Evolutionary conservation across 441 rosid genomes (phyloP).

Genomic region (Brassica hybrid): DNA sequence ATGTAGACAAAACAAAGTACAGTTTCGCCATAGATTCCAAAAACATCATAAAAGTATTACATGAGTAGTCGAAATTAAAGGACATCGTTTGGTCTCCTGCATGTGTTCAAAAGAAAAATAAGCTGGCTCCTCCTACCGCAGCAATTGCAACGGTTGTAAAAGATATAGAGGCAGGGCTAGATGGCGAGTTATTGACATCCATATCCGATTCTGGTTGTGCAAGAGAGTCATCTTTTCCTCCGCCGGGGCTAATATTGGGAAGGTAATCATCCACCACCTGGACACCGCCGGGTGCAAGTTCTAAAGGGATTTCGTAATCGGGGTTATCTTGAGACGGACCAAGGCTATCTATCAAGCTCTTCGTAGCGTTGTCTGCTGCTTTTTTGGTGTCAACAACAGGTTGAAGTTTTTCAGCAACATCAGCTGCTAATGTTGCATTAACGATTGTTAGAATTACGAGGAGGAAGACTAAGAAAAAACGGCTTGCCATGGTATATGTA

Average conservation of each 20-base stretch:
- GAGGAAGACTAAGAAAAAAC: not conserved
- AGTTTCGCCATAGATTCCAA: conserved; percentile 2
- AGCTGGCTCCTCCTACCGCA: conserved; percentile 21
- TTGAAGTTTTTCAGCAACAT: conserved; percentile 20
- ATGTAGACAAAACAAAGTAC: not conserved
- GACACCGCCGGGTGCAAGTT: conserved; percentile 42
- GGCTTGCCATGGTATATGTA: conserved; percentile 18
- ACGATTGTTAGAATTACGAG: conserved; percentile 4
- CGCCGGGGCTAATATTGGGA: conserved; percentile 22
- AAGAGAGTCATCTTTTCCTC: conserved; percentile 9
- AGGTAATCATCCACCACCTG: conserved; percentile 32
- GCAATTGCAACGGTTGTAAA: not conserved
- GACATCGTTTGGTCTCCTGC: not conserved
- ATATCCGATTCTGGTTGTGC: conserved; percentile 31
- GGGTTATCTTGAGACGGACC: conserved; percentile 45
- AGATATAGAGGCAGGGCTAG: conserved; percentile 17
- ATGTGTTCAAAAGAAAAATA: conserved; percentile 27
- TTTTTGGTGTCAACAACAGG: conserved; percentile 10
- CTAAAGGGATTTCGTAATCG: conserved; percentile 40
- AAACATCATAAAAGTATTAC: not conserved
- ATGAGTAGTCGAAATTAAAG: not conserved
- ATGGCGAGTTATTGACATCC: not conserved
- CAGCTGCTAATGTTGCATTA: conserved; percentile 28
- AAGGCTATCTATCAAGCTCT: conserved; percentile 37
- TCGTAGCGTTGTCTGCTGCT: conserved; percentile 15